Evolutionary conservation across 148 eudicot species (phyloP), one percentile per base, ranked within the genome.

Genomic region (Cornus florida): DNA sequence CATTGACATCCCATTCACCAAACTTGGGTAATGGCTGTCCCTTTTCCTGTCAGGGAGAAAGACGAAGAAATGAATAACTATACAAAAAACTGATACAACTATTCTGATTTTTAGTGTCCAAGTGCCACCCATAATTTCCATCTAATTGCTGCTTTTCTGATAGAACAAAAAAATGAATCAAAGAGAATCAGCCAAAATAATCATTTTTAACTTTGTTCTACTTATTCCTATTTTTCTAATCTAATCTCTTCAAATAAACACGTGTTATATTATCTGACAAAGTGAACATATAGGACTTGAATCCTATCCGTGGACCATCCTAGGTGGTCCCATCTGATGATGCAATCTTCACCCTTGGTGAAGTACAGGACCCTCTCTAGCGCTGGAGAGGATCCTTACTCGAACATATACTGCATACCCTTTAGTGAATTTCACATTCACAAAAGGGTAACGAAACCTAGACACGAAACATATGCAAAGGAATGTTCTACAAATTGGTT

Each of bases 1-100:
- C 96, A 84, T 93, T 93, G 68, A 93, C 97, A 67, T 93, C 97
- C 97, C 97, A 93, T 75, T 93, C 97, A 59, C 97, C 97, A 86
- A 93, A 93, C 86, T 93, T 93, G 69, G 97, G 97, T 85, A 93
- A 82, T 32, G 97, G 92, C 77, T 83, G 84, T 83, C 94, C 97
- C 82, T 93, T 92, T 79, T 93, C 95, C 94, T 91, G 88, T 4
- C 64, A 71, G 70, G 68, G 65, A 56, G 13, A 72, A 75, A 60
- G 19, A 53, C 48, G 35, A 71, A 43, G 64, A 48, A 39, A 75
- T 13, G n/a, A 67, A 70, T 43, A 7, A 46, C 53, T 20, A 56
- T 17, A 77, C 33, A 46, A 67, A 32, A 17, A 20, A 13, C n/a
- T 39, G 24, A 13, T 0, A 14, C 11, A 46, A 22, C 3, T 2